Evolutionary conservation across 495 filamentous ascomycete species (phyloP).

Genomic region (Aeminium ludgeri): DNA sequence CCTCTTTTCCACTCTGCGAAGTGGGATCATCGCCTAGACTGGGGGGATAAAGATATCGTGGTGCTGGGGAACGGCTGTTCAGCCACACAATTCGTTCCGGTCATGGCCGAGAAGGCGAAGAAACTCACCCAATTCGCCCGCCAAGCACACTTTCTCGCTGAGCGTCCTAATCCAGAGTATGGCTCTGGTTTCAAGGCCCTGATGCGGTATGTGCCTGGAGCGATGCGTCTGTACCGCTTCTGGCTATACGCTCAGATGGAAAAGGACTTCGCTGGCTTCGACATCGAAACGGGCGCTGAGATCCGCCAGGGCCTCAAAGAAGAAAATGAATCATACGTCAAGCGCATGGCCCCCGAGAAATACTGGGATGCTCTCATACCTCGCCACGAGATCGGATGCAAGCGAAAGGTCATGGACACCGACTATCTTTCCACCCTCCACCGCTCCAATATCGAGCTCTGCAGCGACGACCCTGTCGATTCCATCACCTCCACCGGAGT

Average conservation of each 20-base stretch:
- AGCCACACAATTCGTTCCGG: conserved; percentile 23
- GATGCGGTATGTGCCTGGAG: conserved; percentile 19
- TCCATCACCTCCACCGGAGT: conserved; percentile 16
- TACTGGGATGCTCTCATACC: conserved; percentile 21
- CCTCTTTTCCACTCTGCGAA: conserved; percentile 39
- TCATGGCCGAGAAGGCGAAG: conserved; percentile 13
- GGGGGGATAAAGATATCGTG: conserved; percentile 40
- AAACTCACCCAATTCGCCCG: conserved; percentile 20
- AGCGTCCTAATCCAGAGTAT: conserved; percentile 18
- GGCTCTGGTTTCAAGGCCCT: conserved; percentile 15
- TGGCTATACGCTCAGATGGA: conserved; percentile 21
- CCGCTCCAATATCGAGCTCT: conserved; percentile 17
- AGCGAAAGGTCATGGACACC: conserved; percentile 21
- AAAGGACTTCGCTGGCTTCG: conserved; percentile 19
- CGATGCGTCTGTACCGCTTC: conserved; percentile 20
- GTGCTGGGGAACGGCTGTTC: conserved; percentile 34
- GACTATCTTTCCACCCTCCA: conserved; percentile 20
- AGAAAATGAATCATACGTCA: conserved; percentile 18
- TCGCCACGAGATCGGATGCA: conserved; percentile 20
- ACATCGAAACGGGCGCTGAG: conserved; percentile 12
- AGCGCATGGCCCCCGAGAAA: conserved; percentile 17
- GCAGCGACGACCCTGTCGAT: conserved; percentile 16
- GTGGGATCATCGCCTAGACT: conserved; percentile 40
- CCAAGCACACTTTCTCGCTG: conserved; percentile 19
- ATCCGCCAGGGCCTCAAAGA: conserved; percentile 13